Percentiles rank a stretch among this genome's conserved stretches.
These are phyloP conservation scores for Quillaja saponaria DNA, from an alignment of 306 rosid genomes.

Conservation along the genomic window DNA sequence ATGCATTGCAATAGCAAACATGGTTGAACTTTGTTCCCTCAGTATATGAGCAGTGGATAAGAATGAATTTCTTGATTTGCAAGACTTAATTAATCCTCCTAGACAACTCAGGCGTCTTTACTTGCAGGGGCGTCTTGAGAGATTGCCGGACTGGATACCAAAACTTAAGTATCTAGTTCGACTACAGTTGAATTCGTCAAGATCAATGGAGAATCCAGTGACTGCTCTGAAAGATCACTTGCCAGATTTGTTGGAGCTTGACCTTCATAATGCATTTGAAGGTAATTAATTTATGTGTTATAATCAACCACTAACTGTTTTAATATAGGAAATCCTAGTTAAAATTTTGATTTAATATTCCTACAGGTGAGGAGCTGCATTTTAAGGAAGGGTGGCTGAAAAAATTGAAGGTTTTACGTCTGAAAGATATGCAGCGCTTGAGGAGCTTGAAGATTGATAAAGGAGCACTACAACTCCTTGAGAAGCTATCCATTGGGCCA, in stretches of 20 bases:
- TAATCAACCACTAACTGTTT: too few relatives aligned
- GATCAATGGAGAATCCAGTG: slow-evolving; percentile 3
- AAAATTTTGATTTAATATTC: too few relatives aligned
- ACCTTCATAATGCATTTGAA: background rate
- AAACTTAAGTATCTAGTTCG: background rate
- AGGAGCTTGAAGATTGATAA: background rate
- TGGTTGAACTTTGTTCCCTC: background rate
- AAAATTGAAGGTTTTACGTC: background rate
- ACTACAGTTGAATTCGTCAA: background rate
- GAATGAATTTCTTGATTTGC: background rate
- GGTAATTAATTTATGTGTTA: too few relatives aligned
- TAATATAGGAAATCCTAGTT: too few relatives aligned
- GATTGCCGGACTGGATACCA: background rate
- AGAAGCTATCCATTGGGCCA: background rate
- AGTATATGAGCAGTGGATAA: background rate
- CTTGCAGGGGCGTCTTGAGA: background rate
- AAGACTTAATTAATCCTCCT: slow-evolving; percentile 3
- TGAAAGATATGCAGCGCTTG: background rate
- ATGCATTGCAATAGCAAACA: background rate
- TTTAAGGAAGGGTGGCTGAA: slow-evolving; percentile 6
- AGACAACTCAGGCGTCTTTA: background rate
- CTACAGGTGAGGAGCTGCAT: background rate
- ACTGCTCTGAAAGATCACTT: slow-evolving; percentile 3
- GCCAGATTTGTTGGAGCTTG: background rate
- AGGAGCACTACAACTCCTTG: slow-evolving; percentile 1